Evolutionary conservation across 768 basidiomycete species (phyloP).

Genomic region (Leccinum disarticulatum): DNA sequence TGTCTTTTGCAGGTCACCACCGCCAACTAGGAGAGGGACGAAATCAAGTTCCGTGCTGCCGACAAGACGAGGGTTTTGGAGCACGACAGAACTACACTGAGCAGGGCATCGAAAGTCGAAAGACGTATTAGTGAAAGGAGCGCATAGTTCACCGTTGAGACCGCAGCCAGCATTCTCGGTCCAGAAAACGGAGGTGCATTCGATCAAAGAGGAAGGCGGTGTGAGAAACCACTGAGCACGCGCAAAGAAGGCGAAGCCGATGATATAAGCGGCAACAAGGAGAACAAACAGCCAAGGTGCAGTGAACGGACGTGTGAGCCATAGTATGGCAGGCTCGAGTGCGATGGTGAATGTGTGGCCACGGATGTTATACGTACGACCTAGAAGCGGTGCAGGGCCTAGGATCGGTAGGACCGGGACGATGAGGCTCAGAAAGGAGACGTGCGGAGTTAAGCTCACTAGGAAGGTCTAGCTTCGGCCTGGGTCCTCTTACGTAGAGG

Average conservation of each 20-base stretch:
- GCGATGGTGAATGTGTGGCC: conserved; percentile 39
- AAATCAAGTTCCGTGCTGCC: conserved; percentile 65
- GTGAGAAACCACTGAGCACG: conserved; percentile 73
- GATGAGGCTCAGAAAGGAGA: conserved; percentile 1
- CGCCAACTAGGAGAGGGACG: conserved; percentile 80
- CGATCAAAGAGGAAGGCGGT: conserved; percentile 60
- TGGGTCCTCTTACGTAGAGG: conserved; percentile 56
- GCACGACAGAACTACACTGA: conserved; percentile 57
- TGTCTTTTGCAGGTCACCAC: conserved; percentile 67
- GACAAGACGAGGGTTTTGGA: conserved; percentile 73
- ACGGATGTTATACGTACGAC: conserved; percentile 44
- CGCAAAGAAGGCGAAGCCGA: conserved; percentile 70
- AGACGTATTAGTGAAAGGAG: conserved; percentile 57
- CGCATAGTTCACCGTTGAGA: conserved; percentile 63
- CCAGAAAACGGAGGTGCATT: conserved; percentile 75
- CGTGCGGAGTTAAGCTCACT: conserved; percentile 28
- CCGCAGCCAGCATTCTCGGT: conserved; percentile 68
- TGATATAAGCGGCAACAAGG: conserved; percentile 61
- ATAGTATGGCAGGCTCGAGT: conserved; percentile 56
- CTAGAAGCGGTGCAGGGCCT: conserved; percentile 59
- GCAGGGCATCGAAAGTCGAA: conserved; percentile 84
- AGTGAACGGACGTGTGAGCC: conserved; percentile 51
- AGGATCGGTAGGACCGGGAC: background rate
- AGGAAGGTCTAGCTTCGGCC: conserved; percentile 53
- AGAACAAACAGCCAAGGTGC: conserved; percentile 53